These are phyloP conservation scores for Aspergillus fructus DNA, from an alignment of 2,329 filamentous ascomycete species.

Conservation along the genomic window DNA sequence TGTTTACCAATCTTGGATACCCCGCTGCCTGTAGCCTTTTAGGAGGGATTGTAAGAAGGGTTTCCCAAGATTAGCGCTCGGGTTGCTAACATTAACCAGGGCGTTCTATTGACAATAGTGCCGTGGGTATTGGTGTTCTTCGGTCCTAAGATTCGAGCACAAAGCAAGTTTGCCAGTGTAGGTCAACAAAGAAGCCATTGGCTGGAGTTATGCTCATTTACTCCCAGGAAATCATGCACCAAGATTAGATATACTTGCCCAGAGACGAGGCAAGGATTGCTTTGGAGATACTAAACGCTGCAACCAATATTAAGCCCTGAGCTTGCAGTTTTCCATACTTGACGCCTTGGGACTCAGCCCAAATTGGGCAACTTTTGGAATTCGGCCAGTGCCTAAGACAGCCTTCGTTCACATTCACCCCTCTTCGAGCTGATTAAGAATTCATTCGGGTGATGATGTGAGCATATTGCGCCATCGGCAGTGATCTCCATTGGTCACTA, in stretches of 20 bases:
- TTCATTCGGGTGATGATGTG: conserved; percentile 11
- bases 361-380: not conserved
- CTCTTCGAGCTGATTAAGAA: not conserved
- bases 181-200: conserved; percentile 21
- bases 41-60: conserved; percentile 63
- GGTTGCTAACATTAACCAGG: conserved; percentile 24
- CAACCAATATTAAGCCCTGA: not conserved
- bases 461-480: conserved; percentile 34
- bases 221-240: conserved; percentile 18
- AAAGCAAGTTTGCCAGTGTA: conserved; percentile 71
- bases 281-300: not conserved
- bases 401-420: not conserved
- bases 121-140: conserved; percentile 80
- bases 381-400: not conserved
- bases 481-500: conserved; percentile 28
- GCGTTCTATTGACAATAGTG: conserved; percentile 65
- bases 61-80: not conserved
- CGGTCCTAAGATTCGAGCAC: conserved; percentile 70
- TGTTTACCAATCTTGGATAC: conserved; percentile 73
- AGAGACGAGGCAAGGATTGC: not conserved
- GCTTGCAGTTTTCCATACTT: not conserved
- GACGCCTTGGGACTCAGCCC: too few species aligned
- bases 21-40: conserved; percentile 71
- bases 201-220: conserved; percentile 1
- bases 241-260: conserved; percentile 4